Evolutionary conservation across 2,329 filamentous ascomycete species (phyloP).

Genomic region (Microcera coccophila): DNA sequence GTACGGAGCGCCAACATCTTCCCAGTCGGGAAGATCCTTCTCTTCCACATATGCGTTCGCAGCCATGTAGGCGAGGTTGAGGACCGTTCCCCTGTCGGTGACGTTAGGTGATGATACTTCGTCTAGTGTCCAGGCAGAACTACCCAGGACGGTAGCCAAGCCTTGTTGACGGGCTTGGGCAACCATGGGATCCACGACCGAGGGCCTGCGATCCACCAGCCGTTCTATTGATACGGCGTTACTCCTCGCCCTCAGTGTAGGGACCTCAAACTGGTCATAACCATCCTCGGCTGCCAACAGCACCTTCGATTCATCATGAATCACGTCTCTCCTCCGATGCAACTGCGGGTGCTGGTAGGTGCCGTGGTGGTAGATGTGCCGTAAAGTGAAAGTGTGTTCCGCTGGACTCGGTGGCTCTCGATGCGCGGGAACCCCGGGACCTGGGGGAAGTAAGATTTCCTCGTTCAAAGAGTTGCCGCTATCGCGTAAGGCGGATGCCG

Average conservation of each 20-base stretch:
- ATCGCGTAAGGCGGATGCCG: slow-evolving; percentile 35
- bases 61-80: slow-evolving; percentile 83
- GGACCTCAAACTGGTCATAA: slow-evolving; percentile 47
- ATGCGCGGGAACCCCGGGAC: slow-evolving; percentile 37
- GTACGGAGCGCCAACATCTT: slow-evolving; percentile 72
- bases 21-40: slow-evolving; percentile 72
- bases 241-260: slow-evolving; percentile 59
- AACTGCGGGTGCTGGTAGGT: slow-evolving; percentile 72
- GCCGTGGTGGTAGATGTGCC: slow-evolving; percentile 91
- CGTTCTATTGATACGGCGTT: slow-evolving; percentile 69
- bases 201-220: slow-evolving; percentile 71
- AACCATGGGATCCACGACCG: slow-evolving; percentile 74
- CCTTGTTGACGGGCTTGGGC: slow-evolving; percentile 67
- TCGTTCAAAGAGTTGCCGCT: slow-evolving; percentile 37
- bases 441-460: slow-evolving; percentile 42
- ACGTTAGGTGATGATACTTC: slow-evolving; percentile 75
- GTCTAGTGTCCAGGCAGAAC: slow-evolving; percentile 79
- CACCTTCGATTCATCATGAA: slow-evolving; percentile 49
- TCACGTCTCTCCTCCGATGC: slow-evolving; percentile 71
- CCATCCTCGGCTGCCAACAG: slow-evolving; percentile 61
- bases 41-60: slow-evolving; percentile 81
- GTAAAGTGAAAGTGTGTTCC: slow-evolving; percentile 63
- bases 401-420: slow-evolving; percentile 44
- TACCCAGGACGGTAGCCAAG: slow-evolving; percentile 62
- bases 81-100: slow-evolving; percentile 76